Evolutionary conservation across 2,329 filamentous ascomycete genomes (phyloP).

Genomic region (Knoxdaviesia capensis): DNA sequence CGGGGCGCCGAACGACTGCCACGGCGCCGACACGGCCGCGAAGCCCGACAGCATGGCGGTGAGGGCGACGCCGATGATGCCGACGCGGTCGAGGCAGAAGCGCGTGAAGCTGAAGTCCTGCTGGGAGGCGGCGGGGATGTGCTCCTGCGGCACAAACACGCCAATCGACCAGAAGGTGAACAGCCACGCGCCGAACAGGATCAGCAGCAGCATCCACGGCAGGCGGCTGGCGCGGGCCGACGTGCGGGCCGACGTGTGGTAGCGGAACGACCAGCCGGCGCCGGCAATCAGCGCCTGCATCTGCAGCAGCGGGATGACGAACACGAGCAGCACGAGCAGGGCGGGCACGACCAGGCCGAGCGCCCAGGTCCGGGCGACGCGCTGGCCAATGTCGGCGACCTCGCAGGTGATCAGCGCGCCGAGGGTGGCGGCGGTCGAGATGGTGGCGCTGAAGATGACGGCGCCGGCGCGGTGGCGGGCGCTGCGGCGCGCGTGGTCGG

Average conservation of each 20-base stretch:
- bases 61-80: conserved; percentile 65
- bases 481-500: conserved; percentile 33
- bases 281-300: conserved; percentile 42
- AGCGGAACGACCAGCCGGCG: conserved; percentile 37
- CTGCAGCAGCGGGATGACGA: conserved; percentile 62
- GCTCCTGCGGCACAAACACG: conserved; percentile 29
- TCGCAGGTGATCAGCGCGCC: conserved; percentile 70
- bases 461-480: conserved; percentile 31
- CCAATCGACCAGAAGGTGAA: conserved; percentile 60
- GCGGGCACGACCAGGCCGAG: conserved; percentile 50
- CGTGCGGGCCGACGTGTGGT: too few relatives aligned
- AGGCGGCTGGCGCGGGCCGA: too few relatives aligned
- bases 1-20: conserved; percentile 57
- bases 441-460: conserved; percentile 53
- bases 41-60: conserved; percentile 84
- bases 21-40: conserved; percentile 70
- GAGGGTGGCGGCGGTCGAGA: conserved; percentile 58
- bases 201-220: conserved; percentile 43
- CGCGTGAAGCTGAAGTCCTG: conserved; percentile 16
- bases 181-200: conserved; percentile 49
- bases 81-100: conserved; percentile 47
- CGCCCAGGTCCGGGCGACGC: conserved; percentile 44
- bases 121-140: conserved; percentile 5
- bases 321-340: conserved; percentile 50
- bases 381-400: conserved; percentile 55